These are phyloP conservation scores for Lentinula boryana DNA, from an alignment of 768 basidiomycete genomes.

Conservation along the genomic window DNA sequence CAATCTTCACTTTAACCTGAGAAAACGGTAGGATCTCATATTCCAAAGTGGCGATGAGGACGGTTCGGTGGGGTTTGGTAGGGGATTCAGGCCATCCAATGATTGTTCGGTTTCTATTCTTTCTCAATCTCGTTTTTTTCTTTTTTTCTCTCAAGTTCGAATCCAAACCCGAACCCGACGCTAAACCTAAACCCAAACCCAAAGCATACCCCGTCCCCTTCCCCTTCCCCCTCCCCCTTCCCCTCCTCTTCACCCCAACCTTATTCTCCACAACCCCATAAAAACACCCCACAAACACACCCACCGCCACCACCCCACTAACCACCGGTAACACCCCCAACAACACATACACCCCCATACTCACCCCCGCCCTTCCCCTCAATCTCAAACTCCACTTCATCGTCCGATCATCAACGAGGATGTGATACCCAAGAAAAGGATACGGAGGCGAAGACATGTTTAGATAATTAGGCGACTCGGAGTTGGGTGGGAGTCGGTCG, in stretches of 20 bases:
- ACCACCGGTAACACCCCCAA: conserved; percentile 77
- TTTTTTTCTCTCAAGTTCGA: too few species aligned
- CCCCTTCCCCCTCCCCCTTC: too few species aligned
- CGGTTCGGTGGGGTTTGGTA: conserved; percentile 76
- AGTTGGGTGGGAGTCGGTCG: conserved; percentile 89
- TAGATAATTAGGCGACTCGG: conserved; percentile 76
- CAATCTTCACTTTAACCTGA: conserved; percentile 97
- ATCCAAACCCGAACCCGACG: too few species aligned
- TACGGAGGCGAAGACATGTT: conserved; percentile 89
- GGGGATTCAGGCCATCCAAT: conserved; percentile 98
- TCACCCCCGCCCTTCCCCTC: conserved; percentile 77
- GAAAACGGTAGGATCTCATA: conserved; percentile 91
- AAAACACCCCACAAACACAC: conserved; percentile 93
- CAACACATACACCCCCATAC: conserved; percentile 84
- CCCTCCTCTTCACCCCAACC: conserved; percentile 75
- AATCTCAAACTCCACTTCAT: too few species aligned
- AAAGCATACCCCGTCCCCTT: too few species aligned
- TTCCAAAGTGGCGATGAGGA: conserved; percentile 88
- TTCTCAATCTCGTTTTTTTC: too few species aligned
- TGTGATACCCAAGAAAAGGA: conserved; percentile 84
- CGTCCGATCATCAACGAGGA: conserved; percentile 71
- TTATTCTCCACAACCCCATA: conserved; percentile 94
- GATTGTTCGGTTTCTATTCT: too few species aligned
- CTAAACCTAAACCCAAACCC: too few species aligned
- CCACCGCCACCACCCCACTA: conserved; percentile 76